A percentile compares a stretch with the other conserved stretches of the same genome.
These are phyloP conservation scores for Pleurotus sapidus DNA, from an alignment of 768 basidiomycete species.

Conservation along the genomic window DNA sequence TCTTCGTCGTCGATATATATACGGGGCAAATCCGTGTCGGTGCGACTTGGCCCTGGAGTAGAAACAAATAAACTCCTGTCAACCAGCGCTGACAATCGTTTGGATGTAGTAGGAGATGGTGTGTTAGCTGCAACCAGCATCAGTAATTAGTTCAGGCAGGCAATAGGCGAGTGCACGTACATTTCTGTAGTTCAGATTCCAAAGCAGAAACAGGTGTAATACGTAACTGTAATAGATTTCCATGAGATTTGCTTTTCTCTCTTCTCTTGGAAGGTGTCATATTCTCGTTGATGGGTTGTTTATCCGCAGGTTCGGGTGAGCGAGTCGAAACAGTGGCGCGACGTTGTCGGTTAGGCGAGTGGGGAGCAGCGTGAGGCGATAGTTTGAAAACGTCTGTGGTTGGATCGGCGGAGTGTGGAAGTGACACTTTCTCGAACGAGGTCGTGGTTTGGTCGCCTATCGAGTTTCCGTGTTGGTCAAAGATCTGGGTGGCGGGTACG, in stretches of 20 bases:
- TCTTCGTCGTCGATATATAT: conserved; percentile 24
- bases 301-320: conserved; percentile 46
- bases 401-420: conserved; percentile 10
- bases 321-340: conserved; percentile 69
- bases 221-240: conserved; percentile 57
- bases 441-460: conserved; percentile 31
- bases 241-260: conserved; percentile 67
- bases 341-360: conserved; percentile 43
- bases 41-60: conserved; percentile 39
- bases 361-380: conserved; percentile 17
- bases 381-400: conserved; percentile 24
- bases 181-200: conserved; percentile 60
- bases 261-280: conserved; percentile 53
- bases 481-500: conserved; percentile 69
- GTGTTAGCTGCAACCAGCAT: conserved; percentile 22
- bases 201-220: conserved; percentile 66
- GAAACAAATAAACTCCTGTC: conserved; percentile 70
- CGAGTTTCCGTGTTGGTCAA: conserved; percentile 43
- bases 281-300: conserved; percentile 4
- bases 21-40: conserved; percentile 31
- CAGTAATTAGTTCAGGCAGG: neutral
- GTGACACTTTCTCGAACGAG: conserved; percentile 22
- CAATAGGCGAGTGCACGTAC: conserved; percentile 35
- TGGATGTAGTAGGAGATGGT: conserved; percentile 38
- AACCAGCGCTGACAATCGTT: conserved; percentile 62